phyloP scores from a whole-genome alignment of 169 alveolate species.

The Eimeria falciformis region DNA sequence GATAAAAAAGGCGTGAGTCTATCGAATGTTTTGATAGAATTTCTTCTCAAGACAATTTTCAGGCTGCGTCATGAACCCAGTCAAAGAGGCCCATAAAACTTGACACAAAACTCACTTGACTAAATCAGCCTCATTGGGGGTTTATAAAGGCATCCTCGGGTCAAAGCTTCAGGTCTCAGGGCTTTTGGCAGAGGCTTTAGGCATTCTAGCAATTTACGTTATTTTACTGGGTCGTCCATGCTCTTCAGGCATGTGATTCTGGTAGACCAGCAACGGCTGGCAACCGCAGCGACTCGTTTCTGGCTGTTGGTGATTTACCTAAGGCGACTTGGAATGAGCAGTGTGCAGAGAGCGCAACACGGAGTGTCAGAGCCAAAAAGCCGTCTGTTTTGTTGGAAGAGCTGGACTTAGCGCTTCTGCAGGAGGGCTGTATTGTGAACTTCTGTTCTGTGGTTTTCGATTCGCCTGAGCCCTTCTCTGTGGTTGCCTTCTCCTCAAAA shows the following conservation, averaged over 20 bases:
- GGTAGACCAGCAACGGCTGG: slow-evolving; percentile 34
- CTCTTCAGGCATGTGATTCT: slow-evolving; percentile 32
- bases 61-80: no score
- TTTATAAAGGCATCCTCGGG: no score
- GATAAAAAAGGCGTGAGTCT: slow-evolving; percentile 37
- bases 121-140: no score
- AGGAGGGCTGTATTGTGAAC: slow-evolving; percentile 54
- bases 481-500: slow-evolving; percentile 43
- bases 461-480: slow-evolving; percentile 59
- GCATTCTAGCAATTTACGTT: no score
- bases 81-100: no score
- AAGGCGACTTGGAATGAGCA: not conserved
- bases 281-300: not conserved
- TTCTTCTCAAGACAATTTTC: no score
- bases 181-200: no score
- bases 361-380: not conserved
- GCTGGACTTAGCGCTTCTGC: slow-evolving; percentile 58
- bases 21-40: no score
- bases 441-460: slow-evolving; percentile 49
- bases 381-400: slow-evolving; percentile 55
- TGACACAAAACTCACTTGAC: no score
- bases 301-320: not conserved
- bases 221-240: not conserved
- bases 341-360: not conserved
- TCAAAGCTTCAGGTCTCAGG: no score